These are phyloP conservation scores for Priceomyces medius DNA, from an alignment of 805 yeast species.

Conservation along the genomic window DNA sequence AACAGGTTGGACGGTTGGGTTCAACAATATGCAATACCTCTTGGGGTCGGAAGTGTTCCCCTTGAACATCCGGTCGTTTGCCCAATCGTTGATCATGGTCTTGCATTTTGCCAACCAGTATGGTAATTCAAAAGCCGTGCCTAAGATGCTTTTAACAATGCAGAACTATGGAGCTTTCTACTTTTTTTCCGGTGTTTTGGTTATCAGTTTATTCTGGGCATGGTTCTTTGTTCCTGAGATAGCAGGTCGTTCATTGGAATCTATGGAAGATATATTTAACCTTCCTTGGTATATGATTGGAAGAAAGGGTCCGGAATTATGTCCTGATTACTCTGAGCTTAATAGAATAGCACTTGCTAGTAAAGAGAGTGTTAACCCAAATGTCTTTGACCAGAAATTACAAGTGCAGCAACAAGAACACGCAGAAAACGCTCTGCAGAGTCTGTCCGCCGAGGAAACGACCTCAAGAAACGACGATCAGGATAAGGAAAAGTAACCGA, in stretches of 20 bases:
- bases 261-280: slow-evolving; percentile 51
- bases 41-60: slow-evolving; percentile 58
- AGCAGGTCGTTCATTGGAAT: slow-evolving; percentile 50
- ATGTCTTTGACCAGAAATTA: not conserved
- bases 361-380: not conserved
- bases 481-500: not conserved
- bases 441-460: not conserved
- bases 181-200: slow-evolving; percentile 46
- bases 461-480: not conserved
- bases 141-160: slow-evolving; percentile 49
- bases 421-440: not conserved
- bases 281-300: slow-evolving; percentile 61
- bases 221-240: slow-evolving; percentile 54
- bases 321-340: slow-evolving; percentile 51
- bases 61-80: slow-evolving; percentile 47
- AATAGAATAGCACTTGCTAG: slow-evolving; percentile 19
- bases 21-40: slow-evolving; percentile 55
- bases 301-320: slow-evolving; percentile 50
- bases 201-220: slow-evolving; percentile 43
- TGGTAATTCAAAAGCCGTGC: slow-evolving; percentile 56
- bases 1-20: slow-evolving; percentile 60
- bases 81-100: slow-evolving; percentile 52
- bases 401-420: not conserved
- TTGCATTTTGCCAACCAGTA: slow-evolving; percentile 58
- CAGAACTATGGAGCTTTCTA: slow-evolving; percentile 50